phyloP scores from a whole-genome alignment of 2,329 filamentous ascomycete genomes.

The Fusarium palustre region DNA sequence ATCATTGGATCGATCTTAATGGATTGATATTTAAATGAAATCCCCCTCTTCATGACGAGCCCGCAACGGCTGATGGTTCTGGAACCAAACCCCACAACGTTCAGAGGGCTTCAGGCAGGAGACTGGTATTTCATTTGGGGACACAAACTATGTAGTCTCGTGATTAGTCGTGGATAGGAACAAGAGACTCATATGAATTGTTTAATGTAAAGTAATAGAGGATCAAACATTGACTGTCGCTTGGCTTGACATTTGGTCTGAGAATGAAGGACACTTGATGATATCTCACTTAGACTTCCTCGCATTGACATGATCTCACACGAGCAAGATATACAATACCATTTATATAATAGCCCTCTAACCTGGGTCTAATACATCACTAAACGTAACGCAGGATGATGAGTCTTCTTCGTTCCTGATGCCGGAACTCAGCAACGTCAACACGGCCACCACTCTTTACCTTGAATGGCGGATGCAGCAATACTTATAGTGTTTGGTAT shows the following conservation, averaged over 20 bases:
- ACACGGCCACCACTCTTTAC: background rate
- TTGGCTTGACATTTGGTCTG: background rate
- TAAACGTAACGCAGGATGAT: background rate
- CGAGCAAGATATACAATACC: background rate
- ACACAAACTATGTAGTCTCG: background rate
- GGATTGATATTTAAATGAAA: background rate
- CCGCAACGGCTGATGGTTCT: background rate
- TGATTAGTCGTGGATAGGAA: background rate
- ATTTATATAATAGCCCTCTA: background rate
- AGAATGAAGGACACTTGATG: background rate
- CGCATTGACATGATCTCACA: too few relatives aligned
- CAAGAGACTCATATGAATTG: rapidly evolving
- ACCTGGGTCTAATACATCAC: too few relatives aligned
- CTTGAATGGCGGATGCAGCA: background rate
- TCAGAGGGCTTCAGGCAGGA: background rate
- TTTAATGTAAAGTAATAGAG: background rate
- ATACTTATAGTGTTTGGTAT: rapidly evolving
- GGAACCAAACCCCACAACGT: background rate
- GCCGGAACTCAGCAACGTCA: background rate
- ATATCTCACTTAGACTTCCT: background rate
- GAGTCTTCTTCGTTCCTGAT: background rate
- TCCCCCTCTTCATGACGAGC: too few relatives aligned
- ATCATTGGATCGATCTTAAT: too few relatives aligned
- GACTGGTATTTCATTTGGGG: background rate
- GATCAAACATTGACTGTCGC: background rate